These are phyloP conservation scores for Geranium brycei DNA, from an alignment of 345 rosid genomes.

Conservation along the genomic window DNA sequence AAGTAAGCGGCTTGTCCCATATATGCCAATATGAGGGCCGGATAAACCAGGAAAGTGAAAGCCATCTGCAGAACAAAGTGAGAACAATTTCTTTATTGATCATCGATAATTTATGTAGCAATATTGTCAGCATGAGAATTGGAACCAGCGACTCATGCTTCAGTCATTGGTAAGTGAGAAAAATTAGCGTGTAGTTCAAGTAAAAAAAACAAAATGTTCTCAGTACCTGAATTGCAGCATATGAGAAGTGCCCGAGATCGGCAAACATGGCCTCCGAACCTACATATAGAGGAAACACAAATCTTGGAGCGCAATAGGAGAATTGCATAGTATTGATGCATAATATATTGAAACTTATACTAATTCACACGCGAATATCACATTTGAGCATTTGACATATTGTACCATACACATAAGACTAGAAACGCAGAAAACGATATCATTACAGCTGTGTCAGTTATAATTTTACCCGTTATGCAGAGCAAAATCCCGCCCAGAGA, in stretches of 20 bases:
- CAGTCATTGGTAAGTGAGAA: not conserved
- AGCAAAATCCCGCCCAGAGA: conserved; percentile 90
- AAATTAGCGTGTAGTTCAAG: not conserved
- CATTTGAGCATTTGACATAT: no score
- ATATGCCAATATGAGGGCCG: conserved; percentile 92
- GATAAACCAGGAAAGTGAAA: conserved; percentile 89
- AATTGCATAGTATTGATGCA: no score
- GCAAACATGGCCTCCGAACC: conserved; percentile 99
- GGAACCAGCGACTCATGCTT: not conserved
- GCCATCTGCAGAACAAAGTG: conserved; percentile 46
- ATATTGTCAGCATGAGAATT: not conserved
- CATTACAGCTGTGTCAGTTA: not conserved
- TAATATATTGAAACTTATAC: no score
- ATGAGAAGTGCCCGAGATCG: conserved; percentile 98
- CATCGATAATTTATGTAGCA: no score
- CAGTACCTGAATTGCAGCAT: conserved; percentile 74
- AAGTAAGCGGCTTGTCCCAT: conserved; percentile 99
- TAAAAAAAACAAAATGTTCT: not conserved
- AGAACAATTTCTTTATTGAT: not conserved
- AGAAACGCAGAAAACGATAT: not conserved
- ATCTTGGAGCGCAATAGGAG: no score
- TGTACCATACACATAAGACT: not conserved
- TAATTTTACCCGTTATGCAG: conserved; percentile 76
- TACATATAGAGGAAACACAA: conserved; percentile 19
- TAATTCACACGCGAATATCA: no score